These are phyloP conservation scores for Thermothielavioides terrestris DNA, from an alignment of 495 filamentous ascomycete genomes.

Conservation along the genomic window DNA sequence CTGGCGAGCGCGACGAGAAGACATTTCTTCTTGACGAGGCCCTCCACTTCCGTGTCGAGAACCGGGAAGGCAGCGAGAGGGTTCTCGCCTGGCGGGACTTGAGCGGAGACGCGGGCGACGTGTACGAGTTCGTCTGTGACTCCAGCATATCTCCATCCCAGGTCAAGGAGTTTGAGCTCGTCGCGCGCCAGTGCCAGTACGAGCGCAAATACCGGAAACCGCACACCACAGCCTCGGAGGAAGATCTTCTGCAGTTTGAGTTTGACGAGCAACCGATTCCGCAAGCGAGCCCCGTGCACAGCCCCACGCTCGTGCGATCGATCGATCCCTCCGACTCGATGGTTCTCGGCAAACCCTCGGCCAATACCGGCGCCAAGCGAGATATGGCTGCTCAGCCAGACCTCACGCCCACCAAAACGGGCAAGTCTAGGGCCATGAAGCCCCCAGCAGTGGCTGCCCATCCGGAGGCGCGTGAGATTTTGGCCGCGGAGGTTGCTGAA, in stretches of 20 bases:
- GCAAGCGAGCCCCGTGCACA: constrained; percentile 66
- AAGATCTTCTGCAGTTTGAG: constrained; percentile 70
- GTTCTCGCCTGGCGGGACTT: constrained; percentile 92
- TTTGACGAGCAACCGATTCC: constrained; percentile 76
- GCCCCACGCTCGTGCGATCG: constrained; percentile 46
- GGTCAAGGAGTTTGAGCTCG: constrained; percentile 70
- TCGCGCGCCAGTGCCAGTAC: constrained; percentile 90
- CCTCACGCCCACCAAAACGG: constrained; percentile 18
- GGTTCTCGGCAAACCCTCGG: constrained; percentile 28
- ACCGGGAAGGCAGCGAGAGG: constrained; percentile 65
- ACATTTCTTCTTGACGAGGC: constrained; percentile 87
- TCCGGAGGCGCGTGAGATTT: constrained; percentile 61
- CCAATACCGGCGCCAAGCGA: constrained; percentile 28
- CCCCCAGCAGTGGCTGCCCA: constrained; percentile 47
- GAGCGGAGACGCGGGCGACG: constrained; percentile 84
- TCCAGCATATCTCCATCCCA: constrained; percentile 55
- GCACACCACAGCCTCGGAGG: constrained; percentile 68
- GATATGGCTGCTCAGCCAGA: constrained; percentile 17
- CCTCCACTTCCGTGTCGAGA: constrained; percentile 78
- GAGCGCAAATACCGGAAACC: constrained; percentile 83
- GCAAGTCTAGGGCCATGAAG: constrained; percentile 31
- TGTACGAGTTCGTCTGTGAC: constrained; percentile 96
- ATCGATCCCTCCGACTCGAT: constrained; percentile 42
- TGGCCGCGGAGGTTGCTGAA: constrained; percentile 72
- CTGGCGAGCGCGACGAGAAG: constrained; percentile 86